phyloP scores from a whole-genome alignment of 2,329 filamentous ascomycete genomes.

The Ascocoryne sarcoides region DNA sequence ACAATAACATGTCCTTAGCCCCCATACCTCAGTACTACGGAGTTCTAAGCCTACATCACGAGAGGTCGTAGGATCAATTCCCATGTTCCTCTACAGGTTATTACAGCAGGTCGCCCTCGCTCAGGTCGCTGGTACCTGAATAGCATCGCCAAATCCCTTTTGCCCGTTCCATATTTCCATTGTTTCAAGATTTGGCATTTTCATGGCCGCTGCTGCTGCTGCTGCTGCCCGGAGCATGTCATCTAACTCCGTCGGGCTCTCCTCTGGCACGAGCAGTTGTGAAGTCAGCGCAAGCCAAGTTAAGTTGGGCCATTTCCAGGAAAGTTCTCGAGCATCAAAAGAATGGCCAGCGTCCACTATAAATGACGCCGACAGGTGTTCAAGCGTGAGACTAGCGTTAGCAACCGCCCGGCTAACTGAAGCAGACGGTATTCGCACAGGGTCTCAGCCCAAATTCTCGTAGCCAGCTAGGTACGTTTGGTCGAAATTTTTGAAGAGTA shows the following conservation, averaged over 20 bases:
- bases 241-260: conserved; percentile 8
- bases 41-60: conserved; percentile 18
- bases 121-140: conserved; percentile 15
- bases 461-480: conserved; percentile 23
- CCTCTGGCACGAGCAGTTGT: conserved; percentile 21
- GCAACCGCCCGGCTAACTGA: conserved; percentile 11
- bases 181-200: conserved; percentile 18
- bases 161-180: conserved; percentile 20
- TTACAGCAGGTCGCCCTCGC: conserved; percentile 12
- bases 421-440: conserved; percentile 21
- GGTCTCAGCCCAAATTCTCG: conserved; percentile 6
- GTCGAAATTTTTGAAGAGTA: conserved; percentile 32
- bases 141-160: conserved; percentile 15
- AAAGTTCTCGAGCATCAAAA: conserved; percentile 14
- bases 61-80: conserved; percentile 16
- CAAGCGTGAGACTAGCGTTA: conserved; percentile 14
- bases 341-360: conserved; percentile 18
- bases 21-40: conserved; percentile 15
- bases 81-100: conserved; percentile 23
- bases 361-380: conserved; percentile 16
- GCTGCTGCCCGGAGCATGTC: conserved; percentile 13
- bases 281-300: conserved; percentile 17
- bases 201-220: conserved; percentile 14
- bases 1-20: conserved; percentile 12
- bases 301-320: conserved; percentile 18